Evolutionary conservation across 2,329 filamentous ascomycete genomes (phyloP).

Genomic region (Alternaria triticimaculans): DNA sequence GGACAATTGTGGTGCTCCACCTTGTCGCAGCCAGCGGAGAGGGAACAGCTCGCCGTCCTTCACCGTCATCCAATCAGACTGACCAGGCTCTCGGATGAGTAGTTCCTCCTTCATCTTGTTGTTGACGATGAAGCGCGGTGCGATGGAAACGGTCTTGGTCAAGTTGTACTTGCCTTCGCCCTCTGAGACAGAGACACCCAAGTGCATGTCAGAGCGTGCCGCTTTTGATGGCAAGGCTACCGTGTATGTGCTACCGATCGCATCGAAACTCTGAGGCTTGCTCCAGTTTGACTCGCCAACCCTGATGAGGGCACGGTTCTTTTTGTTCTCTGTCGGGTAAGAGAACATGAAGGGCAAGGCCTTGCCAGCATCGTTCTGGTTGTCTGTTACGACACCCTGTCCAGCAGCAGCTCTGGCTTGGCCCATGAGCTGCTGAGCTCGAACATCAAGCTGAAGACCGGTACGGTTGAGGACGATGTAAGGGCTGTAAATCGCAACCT

Average conservation of each 20-base stretch:
- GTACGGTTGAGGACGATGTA: conserved; percentile 97
- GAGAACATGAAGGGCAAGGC: conserved; percentile 96
- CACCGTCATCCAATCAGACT: conserved; percentile 81
- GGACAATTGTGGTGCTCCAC: conserved; percentile 84
- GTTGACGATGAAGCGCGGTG: conserved; percentile 90
- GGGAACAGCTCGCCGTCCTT: conserved; percentile 81
- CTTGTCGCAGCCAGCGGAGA: conserved; percentile 86
- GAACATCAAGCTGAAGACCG: conserved; percentile 83
- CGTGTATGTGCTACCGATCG: conserved; percentile 90
- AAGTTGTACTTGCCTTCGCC: conserved; percentile 98
- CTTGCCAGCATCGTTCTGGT: conserved; percentile 68
- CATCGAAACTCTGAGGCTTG: conserved; percentile 96
- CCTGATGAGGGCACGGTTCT: conserved; percentile 87
- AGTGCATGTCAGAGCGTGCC: conserved; percentile 81
- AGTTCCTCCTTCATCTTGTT: conserved; percentile 91
- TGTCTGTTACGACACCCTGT: conserved; percentile 68
- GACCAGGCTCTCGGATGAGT: conserved; percentile 88
- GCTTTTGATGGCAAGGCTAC: conserved; percentile 78
- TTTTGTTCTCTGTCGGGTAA: conserved; percentile 84
- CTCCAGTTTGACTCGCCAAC: conserved; percentile 94
- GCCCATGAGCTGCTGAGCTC: conserved; percentile 87
- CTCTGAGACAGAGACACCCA: conserved; percentile 86
- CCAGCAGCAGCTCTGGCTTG: conserved; percentile 83
- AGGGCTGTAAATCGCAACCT: conserved; percentile 91
- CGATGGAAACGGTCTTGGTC: conserved; percentile 91